Evolutionary conservation across 139 green algal species (phyloP).

Genomic region (Haematococcus lacustris): DNA sequence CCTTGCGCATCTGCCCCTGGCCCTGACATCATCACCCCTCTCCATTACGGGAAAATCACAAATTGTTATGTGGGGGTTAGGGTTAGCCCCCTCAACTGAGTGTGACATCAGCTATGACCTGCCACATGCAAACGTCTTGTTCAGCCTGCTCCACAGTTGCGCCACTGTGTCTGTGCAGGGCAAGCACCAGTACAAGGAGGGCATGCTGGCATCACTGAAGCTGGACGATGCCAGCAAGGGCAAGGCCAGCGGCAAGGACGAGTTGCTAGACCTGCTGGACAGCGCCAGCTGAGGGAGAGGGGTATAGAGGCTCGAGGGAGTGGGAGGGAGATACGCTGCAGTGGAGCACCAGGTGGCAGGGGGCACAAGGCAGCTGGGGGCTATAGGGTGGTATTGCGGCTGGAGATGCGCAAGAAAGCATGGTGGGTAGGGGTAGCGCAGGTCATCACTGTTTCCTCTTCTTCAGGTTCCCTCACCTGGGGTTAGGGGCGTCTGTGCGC

Average conservation of each 20-base stretch:
- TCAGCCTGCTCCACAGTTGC: background rate
- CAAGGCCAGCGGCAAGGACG: background rate
- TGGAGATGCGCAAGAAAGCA: too few species aligned
- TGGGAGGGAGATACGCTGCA: too few species aligned
- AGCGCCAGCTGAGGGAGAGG: background rate
- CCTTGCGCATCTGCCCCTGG: background rate
- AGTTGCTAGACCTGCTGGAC: slow-evolving; percentile 12
- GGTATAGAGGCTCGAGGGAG: background rate
- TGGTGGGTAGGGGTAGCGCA: too few species aligned
- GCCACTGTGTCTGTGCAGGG: background rate
- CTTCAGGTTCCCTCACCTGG: too few species aligned
- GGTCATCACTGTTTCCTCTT: too few species aligned
- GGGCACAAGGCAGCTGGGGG: too few species aligned
- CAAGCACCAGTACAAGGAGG: slow-evolving; percentile 9
- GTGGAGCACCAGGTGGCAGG: too few species aligned
- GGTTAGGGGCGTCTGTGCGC: too few species aligned
- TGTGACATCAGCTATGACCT: background rate
- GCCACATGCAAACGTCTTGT: background rate
- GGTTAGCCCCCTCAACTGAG: background rate
- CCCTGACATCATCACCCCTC: background rate
- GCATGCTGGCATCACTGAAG: slow-evolving; percentile 1
- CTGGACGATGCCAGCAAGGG: background rate
- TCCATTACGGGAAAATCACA: background rate
- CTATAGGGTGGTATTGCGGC: too few species aligned
- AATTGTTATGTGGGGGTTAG: background rate